Evolutionary conservation across 305 asterid genomes (phyloP).

Genomic region (Caryopteris hybrid): DNA sequence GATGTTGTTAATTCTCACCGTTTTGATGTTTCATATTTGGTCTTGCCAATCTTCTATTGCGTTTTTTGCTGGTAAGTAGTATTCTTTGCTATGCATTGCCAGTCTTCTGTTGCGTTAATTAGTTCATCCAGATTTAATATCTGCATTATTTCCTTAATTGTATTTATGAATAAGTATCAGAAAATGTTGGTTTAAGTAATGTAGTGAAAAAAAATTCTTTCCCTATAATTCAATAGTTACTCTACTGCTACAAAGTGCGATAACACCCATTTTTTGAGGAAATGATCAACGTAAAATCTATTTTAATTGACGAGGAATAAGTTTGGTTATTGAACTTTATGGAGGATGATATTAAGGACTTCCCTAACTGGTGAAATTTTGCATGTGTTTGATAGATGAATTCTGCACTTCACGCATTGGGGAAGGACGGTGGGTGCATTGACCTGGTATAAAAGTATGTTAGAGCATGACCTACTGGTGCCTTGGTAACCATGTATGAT

Average conservation of each 20-base stretch:
- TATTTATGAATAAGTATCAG: not conserved
- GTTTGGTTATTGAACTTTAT: not conserved
- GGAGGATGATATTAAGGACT: not conserved
- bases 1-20: slow-evolving; percentile 81
- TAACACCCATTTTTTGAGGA: not conserved
- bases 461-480: not conserved
- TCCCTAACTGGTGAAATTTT: not conserved
- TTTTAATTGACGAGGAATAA: not conserved
- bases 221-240: slow-evolving; percentile 1
- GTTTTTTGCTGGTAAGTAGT: slow-evolving; percentile 64
- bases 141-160: no score
- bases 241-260: not conserved
- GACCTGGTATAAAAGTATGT: not conserved
- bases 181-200: not conserved
- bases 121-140: no score
- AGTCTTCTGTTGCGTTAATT: not conserved
- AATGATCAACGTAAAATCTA: not conserved
- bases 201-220: not conserved
- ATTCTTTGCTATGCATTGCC: not conserved
- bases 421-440: not conserved
- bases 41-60: slow-evolving; percentile 84
- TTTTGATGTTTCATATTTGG: slow-evolving; percentile 74
- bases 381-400: not conserved
- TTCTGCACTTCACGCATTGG: not conserved
- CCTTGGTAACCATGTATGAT: not conserved